Percentiles rank a stretch among this genome's conserved stretches.
Conservation (phyloP, 139 green algal species). For the Closterium sp. region DNA sequence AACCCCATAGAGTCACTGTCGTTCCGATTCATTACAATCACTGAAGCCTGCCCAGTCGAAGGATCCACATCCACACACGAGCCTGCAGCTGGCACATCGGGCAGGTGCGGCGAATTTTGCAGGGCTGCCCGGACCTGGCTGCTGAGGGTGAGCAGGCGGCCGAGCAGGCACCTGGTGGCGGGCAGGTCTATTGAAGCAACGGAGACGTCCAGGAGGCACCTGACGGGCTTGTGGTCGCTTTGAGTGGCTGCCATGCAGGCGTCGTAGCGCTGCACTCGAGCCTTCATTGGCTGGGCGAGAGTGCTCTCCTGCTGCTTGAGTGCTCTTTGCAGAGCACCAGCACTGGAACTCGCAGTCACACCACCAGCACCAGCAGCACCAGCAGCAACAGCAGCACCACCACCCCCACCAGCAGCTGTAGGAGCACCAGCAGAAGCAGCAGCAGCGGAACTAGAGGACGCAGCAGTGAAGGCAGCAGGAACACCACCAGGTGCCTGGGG, state of each 20-base stretch:
- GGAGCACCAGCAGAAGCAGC: too few species aligned
- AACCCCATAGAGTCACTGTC: not conserved
- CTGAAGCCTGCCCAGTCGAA: not conserved
- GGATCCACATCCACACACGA: not conserved
- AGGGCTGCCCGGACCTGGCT: not conserved
- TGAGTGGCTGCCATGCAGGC: not conserved
- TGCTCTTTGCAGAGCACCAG: not conserved
- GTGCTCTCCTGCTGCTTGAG: not conserved
- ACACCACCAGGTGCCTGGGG: not conserved
- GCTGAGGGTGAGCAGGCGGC: not conserved
- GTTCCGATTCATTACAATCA: not conserved
- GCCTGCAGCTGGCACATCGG: not conserved
- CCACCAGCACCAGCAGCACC: not conserved
- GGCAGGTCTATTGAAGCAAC: not conserved
- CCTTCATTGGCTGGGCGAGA: not conserved
- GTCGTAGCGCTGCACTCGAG: not conserved
- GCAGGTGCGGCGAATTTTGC: not conserved
- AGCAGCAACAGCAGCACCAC: not conserved
- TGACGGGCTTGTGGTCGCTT: not conserved
- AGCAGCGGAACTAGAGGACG: too few species aligned
- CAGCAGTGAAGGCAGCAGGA: too few species aligned
- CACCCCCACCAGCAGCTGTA: too few species aligned
- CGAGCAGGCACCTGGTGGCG: not conserved
- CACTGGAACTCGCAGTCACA: not conserved
- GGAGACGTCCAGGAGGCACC: not conserved